These are phyloP conservation scores for Zychaea mexicana DNA, from an alignment of 371 early-diverging fungal species.

Conservation along the genomic window DNA sequence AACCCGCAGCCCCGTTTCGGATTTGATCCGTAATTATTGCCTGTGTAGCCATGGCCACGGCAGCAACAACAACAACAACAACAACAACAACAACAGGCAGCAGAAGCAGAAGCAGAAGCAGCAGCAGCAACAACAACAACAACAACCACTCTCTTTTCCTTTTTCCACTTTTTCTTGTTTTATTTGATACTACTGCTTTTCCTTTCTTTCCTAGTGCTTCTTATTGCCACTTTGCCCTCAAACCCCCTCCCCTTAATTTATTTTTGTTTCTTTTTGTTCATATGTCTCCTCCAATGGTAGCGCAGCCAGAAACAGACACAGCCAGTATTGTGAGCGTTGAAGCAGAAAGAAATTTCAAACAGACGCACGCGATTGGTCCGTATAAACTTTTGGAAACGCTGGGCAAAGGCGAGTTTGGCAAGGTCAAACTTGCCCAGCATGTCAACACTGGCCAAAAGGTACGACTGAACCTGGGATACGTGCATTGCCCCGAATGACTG, in stretches of 20 bases:
- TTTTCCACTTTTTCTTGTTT: background rate
- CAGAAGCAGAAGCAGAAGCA: too few relatives aligned
- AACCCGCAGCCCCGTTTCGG: background rate
- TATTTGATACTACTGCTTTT: too few relatives aligned
- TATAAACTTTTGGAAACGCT: conserved; percentile 90
- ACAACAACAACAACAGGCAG: too few relatives aligned
- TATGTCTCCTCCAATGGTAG: background rate
- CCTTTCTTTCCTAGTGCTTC: too few relatives aligned
- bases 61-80: too few relatives aligned
- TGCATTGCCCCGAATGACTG: too few relatives aligned
- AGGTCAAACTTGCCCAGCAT: conserved; percentile 93
- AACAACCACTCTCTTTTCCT: background rate
- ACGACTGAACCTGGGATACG: too few relatives aligned
- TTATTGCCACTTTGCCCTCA: too few relatives aligned
- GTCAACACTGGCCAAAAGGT: conserved; percentile 87
- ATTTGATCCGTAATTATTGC: background rate
- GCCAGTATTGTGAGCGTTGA: background rate
- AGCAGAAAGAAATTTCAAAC: background rate
- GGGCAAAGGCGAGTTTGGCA: conserved; percentile 96
- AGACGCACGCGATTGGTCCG: conserved; percentile 65
- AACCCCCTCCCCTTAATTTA: too few relatives aligned
- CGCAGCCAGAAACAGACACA: background rate
- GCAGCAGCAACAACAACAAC: too few relatives aligned
- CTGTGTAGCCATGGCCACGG: background rate
- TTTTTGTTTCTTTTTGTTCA: too few relatives aligned